phyloP scores from a whole-genome alignment of 2,329 filamentous ascomycete species.

The Pseudomassariella vexata region DNA sequence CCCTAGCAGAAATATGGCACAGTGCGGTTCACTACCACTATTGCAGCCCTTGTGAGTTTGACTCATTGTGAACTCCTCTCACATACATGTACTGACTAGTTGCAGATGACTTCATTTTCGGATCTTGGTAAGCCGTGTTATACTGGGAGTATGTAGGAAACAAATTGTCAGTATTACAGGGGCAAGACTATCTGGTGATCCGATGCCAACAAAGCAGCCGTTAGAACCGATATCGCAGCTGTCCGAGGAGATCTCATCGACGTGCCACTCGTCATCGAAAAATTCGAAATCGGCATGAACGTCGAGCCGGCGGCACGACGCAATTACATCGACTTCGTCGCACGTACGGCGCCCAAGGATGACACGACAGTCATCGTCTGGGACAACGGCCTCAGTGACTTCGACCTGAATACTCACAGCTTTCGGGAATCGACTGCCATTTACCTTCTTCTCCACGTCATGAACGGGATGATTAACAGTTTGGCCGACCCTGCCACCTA shows the following conservation, averaged over 20 bases:
- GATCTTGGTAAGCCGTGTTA: constrained; percentile 27
- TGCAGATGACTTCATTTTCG: constrained; percentile 36
- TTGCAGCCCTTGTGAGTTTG: constrained; percentile 42
- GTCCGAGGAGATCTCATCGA: constrained; percentile 49
- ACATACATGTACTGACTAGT: neutral
- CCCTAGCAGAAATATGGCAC: too few species aligned
- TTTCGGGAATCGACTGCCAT: constrained; percentile 47
- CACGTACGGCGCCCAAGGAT: constrained; percentile 41
- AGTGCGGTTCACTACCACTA: constrained; percentile 59
- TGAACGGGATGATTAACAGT: constrained; percentile 37
- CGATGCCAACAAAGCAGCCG: constrained; percentile 41
- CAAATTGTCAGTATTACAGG: constrained; percentile 31
- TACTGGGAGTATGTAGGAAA: neutral
- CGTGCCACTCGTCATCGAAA: constrained; percentile 50
- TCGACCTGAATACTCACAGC: constrained; percentile 39
- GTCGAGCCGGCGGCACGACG: constrained; percentile 51
- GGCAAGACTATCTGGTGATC: constrained; percentile 51
- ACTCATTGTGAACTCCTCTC: neutral
- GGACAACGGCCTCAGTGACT: constrained; percentile 54
- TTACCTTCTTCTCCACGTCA: constrained; percentile 39
- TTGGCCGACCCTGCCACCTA: constrained; percentile 48
- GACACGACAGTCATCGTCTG: constrained; percentile 47
- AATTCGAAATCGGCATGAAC: constrained; percentile 46
- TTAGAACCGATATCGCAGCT: constrained; percentile 43
- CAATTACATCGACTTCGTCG: constrained; percentile 51